A percentile compares a stretch with the other conserved stretches of the same genome.
Conservation (phyloP, 352 stramenopile species). For the Pythium folliculosum region DNA sequence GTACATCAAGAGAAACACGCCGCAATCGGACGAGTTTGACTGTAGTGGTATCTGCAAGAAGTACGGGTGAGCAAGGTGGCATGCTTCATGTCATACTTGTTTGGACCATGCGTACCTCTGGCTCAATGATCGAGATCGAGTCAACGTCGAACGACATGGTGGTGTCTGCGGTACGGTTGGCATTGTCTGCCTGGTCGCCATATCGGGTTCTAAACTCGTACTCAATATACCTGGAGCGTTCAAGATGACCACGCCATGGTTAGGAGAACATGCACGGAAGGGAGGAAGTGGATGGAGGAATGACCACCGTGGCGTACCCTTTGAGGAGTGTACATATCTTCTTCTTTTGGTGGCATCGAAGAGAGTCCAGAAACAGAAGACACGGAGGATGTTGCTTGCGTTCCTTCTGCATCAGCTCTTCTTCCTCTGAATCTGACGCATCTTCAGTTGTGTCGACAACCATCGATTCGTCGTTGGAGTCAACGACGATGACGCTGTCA, state of each 20-base stretch:
- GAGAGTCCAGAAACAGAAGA: slow-evolving; percentile 94
- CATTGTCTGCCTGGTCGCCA: background rate
- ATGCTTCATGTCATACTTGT: background rate
- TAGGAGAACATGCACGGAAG: background rate
- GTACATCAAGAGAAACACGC: slow-evolving; percentile 84
- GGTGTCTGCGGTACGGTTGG: slow-evolving; percentile 2
- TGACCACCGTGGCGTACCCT: slow-evolving; percentile 81
- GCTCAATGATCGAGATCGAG: slow-evolving; percentile 25
- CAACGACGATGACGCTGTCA: slow-evolving; percentile 40
- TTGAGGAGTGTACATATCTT: slow-evolving; percentile 81
- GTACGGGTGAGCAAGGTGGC: background rate
- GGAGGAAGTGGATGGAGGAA: too few relatives aligned
- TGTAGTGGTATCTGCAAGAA: slow-evolving; percentile 87
- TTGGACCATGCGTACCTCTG: slow-evolving; percentile 17
- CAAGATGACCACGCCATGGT: background rate
- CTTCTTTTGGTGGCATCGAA: slow-evolving; percentile 93
- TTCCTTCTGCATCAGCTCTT: slow-evolving; percentile 50
- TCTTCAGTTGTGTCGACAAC: slow-evolving; percentile 32
- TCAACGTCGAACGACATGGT: slow-evolving; percentile 22
- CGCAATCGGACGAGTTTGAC: slow-evolving; percentile 94
- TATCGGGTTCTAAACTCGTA: slow-evolving; percentile 60
- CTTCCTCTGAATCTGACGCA: slow-evolving; percentile 40
- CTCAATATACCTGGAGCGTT: slow-evolving; percentile 67
- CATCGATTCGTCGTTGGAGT: slow-evolving; percentile 13
- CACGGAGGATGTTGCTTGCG: slow-evolving; percentile 58